Evolutionary conservation across 148 eudicot species (phyloP).

Genomic region (Euryodendron excelsum): DNA sequence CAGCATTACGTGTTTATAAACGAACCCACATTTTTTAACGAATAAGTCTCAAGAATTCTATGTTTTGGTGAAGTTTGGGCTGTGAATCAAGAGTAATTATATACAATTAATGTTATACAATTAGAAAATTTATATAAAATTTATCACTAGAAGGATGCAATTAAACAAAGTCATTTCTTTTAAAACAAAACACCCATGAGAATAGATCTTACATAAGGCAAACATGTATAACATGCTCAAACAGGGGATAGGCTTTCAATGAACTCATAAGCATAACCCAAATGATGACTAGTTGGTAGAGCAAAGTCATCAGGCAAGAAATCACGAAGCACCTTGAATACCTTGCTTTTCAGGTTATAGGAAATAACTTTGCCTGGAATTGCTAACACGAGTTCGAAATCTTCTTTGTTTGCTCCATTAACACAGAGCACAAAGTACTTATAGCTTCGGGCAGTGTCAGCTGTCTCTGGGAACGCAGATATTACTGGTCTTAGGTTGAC

Average conservation of each 20-base stretch:
- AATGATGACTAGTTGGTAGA: not conserved
- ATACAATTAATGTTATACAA: no score
- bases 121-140: no score
- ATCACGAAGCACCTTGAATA: not conserved
- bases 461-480: not conserved
- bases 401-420: not conserved
- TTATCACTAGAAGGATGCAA: no score
- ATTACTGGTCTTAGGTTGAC: not conserved
- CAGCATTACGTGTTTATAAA: no score
- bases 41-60: no score
- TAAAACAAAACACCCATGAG: no score
- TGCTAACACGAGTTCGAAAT: not conserved
- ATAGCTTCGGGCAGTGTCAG: not conserved
- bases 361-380: not conserved
- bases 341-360: conserved; percentile 5
- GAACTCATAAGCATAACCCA: not conserved
- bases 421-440: not conserved
- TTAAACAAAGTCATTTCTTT: no score
- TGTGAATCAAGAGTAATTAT: no score
- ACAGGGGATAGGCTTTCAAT: not conserved
- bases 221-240: not conserved
- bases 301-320: not conserved
- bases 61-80: no score
- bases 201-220: no score
- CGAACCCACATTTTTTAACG: no score